phyloP scores from a whole-genome alignment of 768 basidiomycete genomes.

The Amanita exitialis region DNA sequence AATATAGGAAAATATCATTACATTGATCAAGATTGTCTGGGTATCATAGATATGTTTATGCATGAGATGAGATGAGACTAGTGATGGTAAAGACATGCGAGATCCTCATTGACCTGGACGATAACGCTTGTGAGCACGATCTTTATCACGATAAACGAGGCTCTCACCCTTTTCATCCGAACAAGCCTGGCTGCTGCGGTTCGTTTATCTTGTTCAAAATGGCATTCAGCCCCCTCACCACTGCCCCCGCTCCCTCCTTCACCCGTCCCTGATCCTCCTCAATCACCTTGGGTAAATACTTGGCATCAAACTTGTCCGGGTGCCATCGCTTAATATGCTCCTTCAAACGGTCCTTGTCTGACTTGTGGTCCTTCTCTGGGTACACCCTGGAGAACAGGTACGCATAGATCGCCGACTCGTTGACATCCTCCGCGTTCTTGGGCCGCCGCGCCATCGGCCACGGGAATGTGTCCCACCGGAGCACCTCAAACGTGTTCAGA shows the following conservation, averaged over 20 bases:
- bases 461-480: slow-evolving; percentile 61
- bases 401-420: slow-evolving; percentile 39
- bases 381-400: slow-evolving; percentile 53
- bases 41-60: neutral
- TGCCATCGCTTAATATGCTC: slow-evolving; percentile 73
- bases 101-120: neutral
- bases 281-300: slow-evolving; percentile 51
- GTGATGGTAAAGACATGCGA: neutral
- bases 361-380: slow-evolving; percentile 42
- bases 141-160: neutral
- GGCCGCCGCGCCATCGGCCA: slow-evolving; percentile 65
- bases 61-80: neutral
- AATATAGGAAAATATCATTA: too few species aligned
- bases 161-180: neutral
- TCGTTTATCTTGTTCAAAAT: slow-evolving; percentile 44
- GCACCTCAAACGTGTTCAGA: slow-evolving; percentile 27
- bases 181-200: neutral
- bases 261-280: slow-evolving; percentile 59
- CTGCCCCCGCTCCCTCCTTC: slow-evolving; percentile 60
- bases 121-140: neutral
- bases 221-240: slow-evolving; percentile 64
- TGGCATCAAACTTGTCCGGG: slow-evolving; percentile 74
- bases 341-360: slow-evolving; percentile 61
- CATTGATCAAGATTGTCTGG: neutral
- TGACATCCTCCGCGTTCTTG: slow-evolving; percentile 49